Base-by-base conservation (phyloP, 2,329 filamentous ascomycete species). In the Orbilia javanica region DNA sequence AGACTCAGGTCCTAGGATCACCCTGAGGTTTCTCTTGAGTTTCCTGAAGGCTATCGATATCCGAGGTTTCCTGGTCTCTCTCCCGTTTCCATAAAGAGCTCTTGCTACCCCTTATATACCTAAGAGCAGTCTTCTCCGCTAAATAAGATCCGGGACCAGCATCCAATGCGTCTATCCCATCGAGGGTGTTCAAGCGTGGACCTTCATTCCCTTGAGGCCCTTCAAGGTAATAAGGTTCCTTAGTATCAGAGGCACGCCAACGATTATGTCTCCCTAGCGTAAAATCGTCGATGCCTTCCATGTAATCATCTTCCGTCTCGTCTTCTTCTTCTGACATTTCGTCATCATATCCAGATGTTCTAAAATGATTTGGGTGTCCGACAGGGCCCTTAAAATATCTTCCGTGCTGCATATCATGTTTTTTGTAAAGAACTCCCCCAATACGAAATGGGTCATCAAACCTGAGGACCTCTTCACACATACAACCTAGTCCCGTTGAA, bases 141-240 rank as follows among this genome's bases (percentile, higher is more conserved):
- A 53, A 29, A 22, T 42, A 39, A 0, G 18, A 8, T n/a, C 55
- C 22, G 10, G 42, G 42, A 4, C 34, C 55, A 20, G 29, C 13
- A 7, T 3, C 34, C 2, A 42, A 13, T 4, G 13, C 31, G 18
- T 31, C 31, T 36, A 57, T 11, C 8, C 31, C 15, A 22, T n/a
- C 18, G 18, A 36, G 29, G n/a, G n/a, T 6, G 15, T 4, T 4
- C 18, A 0, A 5, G 3, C n/a, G 10, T 20, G 29, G 4, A 10
- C 27, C 34, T 36, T 13, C 7, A 25, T 25, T 10, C 15, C 15
- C 20, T 6, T 18, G 22, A 15, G 55, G 55, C 3, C 55, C 34
- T 8, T 39, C 34, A 5, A 60, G 34, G 10, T 42, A 60, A 11
- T 60, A 60, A 4, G 55, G 55, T n/a, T 60, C 55, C 20, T 42